Evolutionary conservation across 345 rosid species (phyloP).

Genomic region (Populus nigra): DNA sequence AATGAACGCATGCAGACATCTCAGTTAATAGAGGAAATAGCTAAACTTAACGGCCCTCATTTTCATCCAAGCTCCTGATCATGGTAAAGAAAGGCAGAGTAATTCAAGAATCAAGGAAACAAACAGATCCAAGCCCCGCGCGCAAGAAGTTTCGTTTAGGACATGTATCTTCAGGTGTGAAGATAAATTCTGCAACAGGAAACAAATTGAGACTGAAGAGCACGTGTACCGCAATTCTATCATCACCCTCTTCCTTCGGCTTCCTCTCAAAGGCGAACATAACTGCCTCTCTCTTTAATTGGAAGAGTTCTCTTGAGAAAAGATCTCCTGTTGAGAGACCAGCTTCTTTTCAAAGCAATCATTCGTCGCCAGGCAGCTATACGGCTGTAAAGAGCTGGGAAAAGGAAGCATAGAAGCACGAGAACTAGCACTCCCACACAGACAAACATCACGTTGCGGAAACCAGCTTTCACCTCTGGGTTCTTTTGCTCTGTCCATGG

Average conservation of each 20-base stretch:
- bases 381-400: conserved; percentile 51
- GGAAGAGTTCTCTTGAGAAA: conserved; percentile 50
- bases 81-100: no score
- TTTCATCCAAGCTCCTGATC: no score
- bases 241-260: not conserved
- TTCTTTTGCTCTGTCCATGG: conserved; percentile 87
- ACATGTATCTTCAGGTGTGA: not conserved
- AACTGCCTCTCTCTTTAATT: conserved; percentile 58
- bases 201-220: not conserved
- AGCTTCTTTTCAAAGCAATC: conserved; percentile 52
- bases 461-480: conserved; percentile 63
- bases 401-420: conserved; percentile 65
- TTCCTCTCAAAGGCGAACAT: conserved; percentile 57
- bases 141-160: not conserved
- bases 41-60: no score
- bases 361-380: conserved; percentile 52
- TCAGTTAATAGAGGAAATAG: no score
- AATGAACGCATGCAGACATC: no score
- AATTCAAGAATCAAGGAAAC: not conserved
- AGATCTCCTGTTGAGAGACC: conserved; percentile 73
- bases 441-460: conserved; percentile 78
- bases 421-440: conserved; percentile 56
- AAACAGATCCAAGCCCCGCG: not conserved
- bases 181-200: not conserved
- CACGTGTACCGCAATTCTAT: no score